Conservation (phyloP, 805 yeast species). For the Saturnispora diversa region DNA sequence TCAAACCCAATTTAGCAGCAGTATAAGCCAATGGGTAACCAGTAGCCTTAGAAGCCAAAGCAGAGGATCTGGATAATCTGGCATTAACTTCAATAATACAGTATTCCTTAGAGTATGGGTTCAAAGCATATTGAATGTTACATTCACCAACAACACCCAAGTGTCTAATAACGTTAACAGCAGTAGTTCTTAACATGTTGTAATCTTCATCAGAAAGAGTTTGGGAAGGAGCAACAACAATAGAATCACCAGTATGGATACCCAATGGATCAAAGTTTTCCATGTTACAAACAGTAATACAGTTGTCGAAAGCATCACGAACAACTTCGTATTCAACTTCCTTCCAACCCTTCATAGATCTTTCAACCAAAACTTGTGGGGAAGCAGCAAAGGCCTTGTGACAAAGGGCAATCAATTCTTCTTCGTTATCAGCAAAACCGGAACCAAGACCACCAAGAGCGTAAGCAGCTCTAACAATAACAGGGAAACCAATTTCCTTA, state of each 20-base stretch:
- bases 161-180: constrained; percentile 94
- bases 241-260: constrained; percentile 97
- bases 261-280: constrained; percentile 98
- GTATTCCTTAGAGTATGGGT: constrained; percentile 92
- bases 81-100: constrained; percentile 98
- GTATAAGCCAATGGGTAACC: constrained; percentile 98
- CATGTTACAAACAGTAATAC: constrained; percentile 99
- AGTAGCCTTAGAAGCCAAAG: constrained; percentile 96
- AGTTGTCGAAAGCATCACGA: constrained; percentile 90
- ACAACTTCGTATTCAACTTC: constrained; percentile 98
- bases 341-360: constrained; percentile 97
- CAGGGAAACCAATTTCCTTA: constrained; percentile 80
- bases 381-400: constrained; percentile 83
- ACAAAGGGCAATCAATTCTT: constrained; percentile 79
- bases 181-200: constrained; percentile 96
- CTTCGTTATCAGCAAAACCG: constrained; percentile 82
- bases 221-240: constrained; percentile 98
- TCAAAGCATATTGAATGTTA: constrained; percentile 93
- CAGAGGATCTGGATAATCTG: constrained; percentile 92
- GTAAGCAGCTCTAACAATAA: constrained; percentile 94
- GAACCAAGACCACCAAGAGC: constrained; percentile 98
- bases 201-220: constrained; percentile 95
- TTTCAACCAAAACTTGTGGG: constrained; percentile 94
- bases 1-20: constrained; percentile 94
- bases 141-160: constrained; percentile 99